These are phyloP conservation scores for Strobilomyces confusus DNA, from an alignment of 768 basidiomycete species.

Conservation along the genomic window DNA sequence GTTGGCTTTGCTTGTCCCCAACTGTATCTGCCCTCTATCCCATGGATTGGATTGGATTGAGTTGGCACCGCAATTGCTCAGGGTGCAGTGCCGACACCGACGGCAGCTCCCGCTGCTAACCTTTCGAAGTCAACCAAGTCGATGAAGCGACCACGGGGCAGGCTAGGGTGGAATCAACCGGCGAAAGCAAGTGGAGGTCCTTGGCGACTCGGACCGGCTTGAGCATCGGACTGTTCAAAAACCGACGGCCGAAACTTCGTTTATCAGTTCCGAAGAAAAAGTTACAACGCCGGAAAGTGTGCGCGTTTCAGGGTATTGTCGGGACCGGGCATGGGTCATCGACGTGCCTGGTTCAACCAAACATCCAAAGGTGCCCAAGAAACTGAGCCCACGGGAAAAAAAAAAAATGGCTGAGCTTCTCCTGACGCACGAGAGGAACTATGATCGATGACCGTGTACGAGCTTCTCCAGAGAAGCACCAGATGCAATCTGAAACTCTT, in stretches of 20 bases:
- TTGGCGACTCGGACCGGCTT: neutral
- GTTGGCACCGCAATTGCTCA: neutral
- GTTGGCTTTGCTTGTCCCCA: too few species aligned
- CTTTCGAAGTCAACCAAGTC: neutral
- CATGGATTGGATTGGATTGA: neutral
- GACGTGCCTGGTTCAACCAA: neutral
- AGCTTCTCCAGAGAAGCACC: constrained; percentile 60
- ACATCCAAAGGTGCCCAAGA: neutral
- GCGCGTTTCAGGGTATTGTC: neutral
- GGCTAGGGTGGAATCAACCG: too few species aligned
- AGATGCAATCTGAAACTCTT: constrained; percentile 78
- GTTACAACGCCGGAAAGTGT: neutral
- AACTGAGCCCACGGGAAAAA: neutral
- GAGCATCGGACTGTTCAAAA: neutral
- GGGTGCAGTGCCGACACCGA: neutral
- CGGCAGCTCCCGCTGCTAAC: neutral
- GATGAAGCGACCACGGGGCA: too few species aligned
- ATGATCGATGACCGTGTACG: constrained; percentile 30
- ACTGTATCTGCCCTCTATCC: neutral
- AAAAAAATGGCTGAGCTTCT: neutral
- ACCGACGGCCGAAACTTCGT: neutral
- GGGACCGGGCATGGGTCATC: neutral
- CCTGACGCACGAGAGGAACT: neutral
- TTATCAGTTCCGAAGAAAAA: neutral
- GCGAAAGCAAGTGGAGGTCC: too few species aligned